Base-by-base conservation (phyloP, 371 early-diverging fungal genomes). In the Blakeslea trispora region DNA sequence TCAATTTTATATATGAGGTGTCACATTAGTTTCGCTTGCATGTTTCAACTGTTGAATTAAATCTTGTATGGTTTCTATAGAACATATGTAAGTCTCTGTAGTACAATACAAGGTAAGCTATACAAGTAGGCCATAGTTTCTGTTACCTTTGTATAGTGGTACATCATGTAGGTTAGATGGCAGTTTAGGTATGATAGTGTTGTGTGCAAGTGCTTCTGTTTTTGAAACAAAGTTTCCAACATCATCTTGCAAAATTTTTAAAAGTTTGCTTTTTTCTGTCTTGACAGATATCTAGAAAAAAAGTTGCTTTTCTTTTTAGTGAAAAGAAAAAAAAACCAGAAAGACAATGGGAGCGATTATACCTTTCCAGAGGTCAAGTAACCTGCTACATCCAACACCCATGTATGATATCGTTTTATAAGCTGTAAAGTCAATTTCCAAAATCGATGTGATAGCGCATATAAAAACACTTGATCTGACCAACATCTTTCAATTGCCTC, bases 391-490 rank as follows among this genome's bases (percentile, higher is more conserved):
- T 47, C 59, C 3, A 50, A 41, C 1, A 66, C 63, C 85, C 85
- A 85, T 18, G 59, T 15, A 10, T 55, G 55, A 42, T 83, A 85
- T 50, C 85, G 71, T 46, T 69, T 66, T 15, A 82, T 45, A 55
- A 89, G 76, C 69, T 91, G 91, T 21, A 92, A 51, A 0, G 91
- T 87, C 45, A 92, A 69, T 59, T 86, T 87, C 88, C 89, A 92
- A 43, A 91, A 90, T 19, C 83, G 76, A 61, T 82, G 75, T 0
- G 86, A 74, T 7, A 90, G 57, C 0, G 82, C 80, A 47, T 75
- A 81, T 5, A 91, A 61, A 57, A 72, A 92, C 7, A 91, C 78
- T 15, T 81, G 61, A 18, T 86, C 79, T 4, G 85, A 77, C 90
- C 90, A 92, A 53, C 90, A 89, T 19, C 75, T 66, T 17, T 71